phyloP scores from a whole-genome alignment of 2,329 filamentous ascomycete genomes.

The Colletotrichum sp. region DNA sequence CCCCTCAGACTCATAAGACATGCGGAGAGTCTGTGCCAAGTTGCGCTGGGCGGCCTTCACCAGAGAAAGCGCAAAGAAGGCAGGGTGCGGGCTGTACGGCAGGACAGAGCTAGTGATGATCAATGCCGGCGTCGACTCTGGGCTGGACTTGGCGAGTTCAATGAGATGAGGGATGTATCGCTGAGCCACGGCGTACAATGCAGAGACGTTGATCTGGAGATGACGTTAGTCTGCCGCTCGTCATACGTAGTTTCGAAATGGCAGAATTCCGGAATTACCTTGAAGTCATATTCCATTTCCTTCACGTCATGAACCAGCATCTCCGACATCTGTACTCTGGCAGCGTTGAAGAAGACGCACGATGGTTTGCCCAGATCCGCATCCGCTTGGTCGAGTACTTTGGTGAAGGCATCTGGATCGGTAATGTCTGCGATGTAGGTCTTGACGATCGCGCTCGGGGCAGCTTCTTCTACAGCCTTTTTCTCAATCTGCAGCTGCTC shows the following conservation, averaged over 20 bases:
- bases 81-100: constrained; percentile 49
- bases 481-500: constrained; percentile 42
- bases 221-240: background rate
- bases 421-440: constrained; percentile 49
- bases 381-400: constrained; percentile 45
- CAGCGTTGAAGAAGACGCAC: constrained; percentile 58
- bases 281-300: constrained; percentile 55
- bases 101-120: constrained; percentile 55
- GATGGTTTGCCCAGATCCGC: constrained; percentile 45
- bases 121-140: constrained; percentile 43
- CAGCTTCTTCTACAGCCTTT: constrained; percentile 34
- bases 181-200: constrained; percentile 51
- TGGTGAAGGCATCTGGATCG: constrained; percentile 39
- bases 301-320: constrained; percentile 45
- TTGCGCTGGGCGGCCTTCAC: constrained; percentile 57
- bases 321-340: constrained; percentile 46
- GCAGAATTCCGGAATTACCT: constrained; percentile 32
- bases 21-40: constrained; percentile 47
- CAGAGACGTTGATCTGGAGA: constrained; percentile 47
- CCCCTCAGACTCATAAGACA: constrained; percentile 39
- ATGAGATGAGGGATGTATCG: constrained; percentile 49
- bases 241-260: background rate
- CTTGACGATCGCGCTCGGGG: constrained; percentile 37
- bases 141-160: constrained; percentile 32
- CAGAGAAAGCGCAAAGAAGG: constrained; percentile 53